Conservation (phyloP, 2,329 filamentous ascomycete genomes). For the Venturia nashicola region DNA sequence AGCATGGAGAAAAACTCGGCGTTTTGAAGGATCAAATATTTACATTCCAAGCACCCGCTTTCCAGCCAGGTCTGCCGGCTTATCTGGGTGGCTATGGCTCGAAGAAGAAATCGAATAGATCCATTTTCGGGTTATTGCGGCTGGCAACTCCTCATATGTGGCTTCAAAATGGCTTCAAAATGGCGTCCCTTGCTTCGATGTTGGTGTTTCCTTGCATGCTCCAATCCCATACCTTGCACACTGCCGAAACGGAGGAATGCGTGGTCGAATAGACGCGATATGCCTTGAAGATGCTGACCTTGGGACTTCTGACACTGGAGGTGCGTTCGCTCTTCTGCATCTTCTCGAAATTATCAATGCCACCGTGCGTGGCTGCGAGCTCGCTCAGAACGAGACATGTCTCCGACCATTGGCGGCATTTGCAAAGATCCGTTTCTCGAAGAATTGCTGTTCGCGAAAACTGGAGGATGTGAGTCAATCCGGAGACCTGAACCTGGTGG, state of each 20-base stretch:
- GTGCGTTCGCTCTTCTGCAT: neutral
- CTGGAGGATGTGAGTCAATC: slow-evolving; percentile 4
- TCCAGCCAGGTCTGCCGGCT: neutral
- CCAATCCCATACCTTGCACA: neutral
- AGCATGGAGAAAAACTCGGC: neutral
- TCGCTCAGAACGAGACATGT: neutral
- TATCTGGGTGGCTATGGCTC: neutral
- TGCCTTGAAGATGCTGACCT: neutral
- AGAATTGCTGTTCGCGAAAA: neutral
- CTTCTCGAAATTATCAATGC: neutral
- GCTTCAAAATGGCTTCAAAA: neutral
- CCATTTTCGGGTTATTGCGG: neutral
- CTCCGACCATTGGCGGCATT: neutral
- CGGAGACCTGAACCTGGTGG: neutral
- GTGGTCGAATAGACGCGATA: neutral
- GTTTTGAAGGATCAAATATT: neutral
- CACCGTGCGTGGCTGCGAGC: neutral
- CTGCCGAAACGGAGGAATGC: neutral
- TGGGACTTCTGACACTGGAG: neutral
- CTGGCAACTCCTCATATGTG: neutral
- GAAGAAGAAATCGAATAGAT: neutral
- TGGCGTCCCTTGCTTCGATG: neutral
- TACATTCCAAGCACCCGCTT: neutral
- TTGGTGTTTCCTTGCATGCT: neutral
- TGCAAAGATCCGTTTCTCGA: slow-evolving; percentile 8